Percentiles rank a stretch among this genome's conserved stretches.
These are phyloP conservation scores for Candida albicans DNA, from an alignment of 1,139 yeast genomes.

Conservation along the genomic window DNA sequence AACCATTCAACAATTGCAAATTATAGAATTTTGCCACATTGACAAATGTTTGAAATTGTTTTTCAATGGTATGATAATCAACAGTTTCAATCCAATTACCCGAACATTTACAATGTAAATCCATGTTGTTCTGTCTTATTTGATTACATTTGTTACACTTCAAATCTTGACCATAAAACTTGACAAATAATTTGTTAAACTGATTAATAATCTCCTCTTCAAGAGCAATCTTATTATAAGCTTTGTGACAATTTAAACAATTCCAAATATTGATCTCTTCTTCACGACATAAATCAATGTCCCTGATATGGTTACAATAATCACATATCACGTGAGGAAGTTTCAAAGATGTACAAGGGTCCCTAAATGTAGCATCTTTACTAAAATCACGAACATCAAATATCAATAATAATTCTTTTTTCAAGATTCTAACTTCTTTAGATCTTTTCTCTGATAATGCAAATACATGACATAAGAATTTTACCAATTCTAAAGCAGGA, in stretches of 20 bases:
- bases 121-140: slow-evolving; percentile 67
- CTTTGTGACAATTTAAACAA: slow-evolving; percentile 68
- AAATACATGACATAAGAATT: slow-evolving; percentile 71
- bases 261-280: slow-evolving; percentile 53
- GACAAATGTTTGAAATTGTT: slow-evolving; percentile 48
- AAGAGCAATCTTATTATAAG: slow-evolving; percentile 64
- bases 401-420: slow-evolving; percentile 69
- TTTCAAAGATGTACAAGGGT: slow-evolving; percentile 72
- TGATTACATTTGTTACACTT: slow-evolving; percentile 75
- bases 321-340: slow-evolving; percentile 75
- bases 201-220: slow-evolving; percentile 80
- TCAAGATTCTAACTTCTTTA: slow-evolving; percentile 70
- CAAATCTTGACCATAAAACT: slow-evolving; percentile 76
- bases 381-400: slow-evolving; percentile 87
- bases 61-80: slow-evolving; percentile 43
- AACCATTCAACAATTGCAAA: slow-evolving; percentile 56
- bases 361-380: slow-evolving; percentile 66
- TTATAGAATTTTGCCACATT: slow-evolving; percentile 64
- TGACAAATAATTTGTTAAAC: slow-evolving; percentile 53
- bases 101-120: slow-evolving; percentile 80
- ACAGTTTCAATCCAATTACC: slow-evolving; percentile 77
- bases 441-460: slow-evolving; percentile 62
- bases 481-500: slow-evolving; percentile 80
- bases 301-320: slow-evolving; percentile 72
- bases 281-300: slow-evolving; percentile 81